Evolutionary conservation across 805 yeast species (phyloP), one percentile per base, ranked within the genome.

Genomic region (Candida arabinofermentans): DNA sequence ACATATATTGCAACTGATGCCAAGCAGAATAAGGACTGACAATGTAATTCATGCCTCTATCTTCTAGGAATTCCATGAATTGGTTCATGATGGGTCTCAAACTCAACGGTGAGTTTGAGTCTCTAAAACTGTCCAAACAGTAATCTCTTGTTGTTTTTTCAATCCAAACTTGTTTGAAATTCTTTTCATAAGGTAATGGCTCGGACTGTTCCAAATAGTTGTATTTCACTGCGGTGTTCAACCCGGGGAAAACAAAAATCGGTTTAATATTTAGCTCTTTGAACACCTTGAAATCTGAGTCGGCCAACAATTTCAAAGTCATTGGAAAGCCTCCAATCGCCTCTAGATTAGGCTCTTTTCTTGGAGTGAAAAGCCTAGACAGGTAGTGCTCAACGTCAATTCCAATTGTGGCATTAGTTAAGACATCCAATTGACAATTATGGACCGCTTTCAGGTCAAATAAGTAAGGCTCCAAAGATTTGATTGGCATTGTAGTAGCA

Each of bases 11-110:
- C 53, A 93, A 69, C 62, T 91, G 96, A 31, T 81, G 75, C 65
- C 88, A 80, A 0, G 96, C 79, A 34, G 80, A 72, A 57, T 80
- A 89, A 5, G 98, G 98, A 27, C 96, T 84, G 10, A 89, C 77
- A 42, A 88, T 62, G 57, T 74, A 90, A 44, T 81, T 83, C 10
- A 86, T 64, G 3, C 68, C 73, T 37, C 72, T 68, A 17, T 71
- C 74, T 27, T 72, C 70, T 43, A 91, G 76, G 41, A 76, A 74
- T 19, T 69, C 64, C 43, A 85, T 67, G 47, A 88, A 67, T 47
- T 79, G 81, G 40, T 71, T 66, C 41, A 74, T 61, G 56, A 79
- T 73, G 3, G 79, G 70, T 44, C 73, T 68, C 14, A 74, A 50
- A 2, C 74, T 71, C 37, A 79, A 61, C 0, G 79, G 75, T 8